These are phyloP conservation scores for Asterionellopsis glacialis DNA, from an alignment of 108 stramenopile species.

Conservation along the genomic window DNA sequence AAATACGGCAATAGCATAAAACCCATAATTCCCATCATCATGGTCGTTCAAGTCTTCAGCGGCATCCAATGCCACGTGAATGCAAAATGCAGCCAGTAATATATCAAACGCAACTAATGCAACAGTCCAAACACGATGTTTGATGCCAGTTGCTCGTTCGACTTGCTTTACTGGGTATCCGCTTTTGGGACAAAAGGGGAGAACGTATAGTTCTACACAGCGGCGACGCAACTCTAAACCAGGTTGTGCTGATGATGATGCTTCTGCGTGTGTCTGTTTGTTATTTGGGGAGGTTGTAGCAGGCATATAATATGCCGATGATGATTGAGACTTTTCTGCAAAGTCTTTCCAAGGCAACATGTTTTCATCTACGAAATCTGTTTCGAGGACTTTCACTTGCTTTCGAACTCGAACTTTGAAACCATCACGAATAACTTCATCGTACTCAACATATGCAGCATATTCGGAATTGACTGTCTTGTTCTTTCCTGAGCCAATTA, in stretches of 20 bases:
- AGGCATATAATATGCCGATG: background rate
- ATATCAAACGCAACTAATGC: constrained; percentile 7
- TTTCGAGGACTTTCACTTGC: constrained; percentile 12
- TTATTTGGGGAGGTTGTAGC: background rate
- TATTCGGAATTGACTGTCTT: constrained; percentile 9
- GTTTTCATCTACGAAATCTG: constrained; percentile 11
- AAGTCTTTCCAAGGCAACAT: constrained; percentile 3
- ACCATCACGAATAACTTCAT: background rate
- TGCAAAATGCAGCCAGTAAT: constrained; percentile 10
- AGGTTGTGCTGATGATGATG: too few species aligned
- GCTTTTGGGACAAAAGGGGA: constrained; percentile 8
- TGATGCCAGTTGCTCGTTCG: constrained; percentile 3
- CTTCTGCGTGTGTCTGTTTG: too few species aligned
- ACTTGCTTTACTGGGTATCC: constrained; percentile 14
- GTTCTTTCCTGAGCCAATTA: background rate
- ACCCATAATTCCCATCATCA: background rate
- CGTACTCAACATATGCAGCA: constrained; percentile 18
- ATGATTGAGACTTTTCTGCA: background rate
- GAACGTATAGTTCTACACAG: constrained; percentile 11
- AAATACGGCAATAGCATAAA: constrained; percentile 2
- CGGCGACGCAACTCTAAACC: background rate
- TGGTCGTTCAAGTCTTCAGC: background rate
- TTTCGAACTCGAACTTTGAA: constrained; percentile 20
- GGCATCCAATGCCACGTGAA: constrained; percentile 4
- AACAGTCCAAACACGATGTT: constrained; percentile 3